These are phyloP conservation scores for Paramyrothecium sp. DNA, from an alignment of 2,329 filamentous ascomycete genomes.

Conservation along the genomic window DNA sequence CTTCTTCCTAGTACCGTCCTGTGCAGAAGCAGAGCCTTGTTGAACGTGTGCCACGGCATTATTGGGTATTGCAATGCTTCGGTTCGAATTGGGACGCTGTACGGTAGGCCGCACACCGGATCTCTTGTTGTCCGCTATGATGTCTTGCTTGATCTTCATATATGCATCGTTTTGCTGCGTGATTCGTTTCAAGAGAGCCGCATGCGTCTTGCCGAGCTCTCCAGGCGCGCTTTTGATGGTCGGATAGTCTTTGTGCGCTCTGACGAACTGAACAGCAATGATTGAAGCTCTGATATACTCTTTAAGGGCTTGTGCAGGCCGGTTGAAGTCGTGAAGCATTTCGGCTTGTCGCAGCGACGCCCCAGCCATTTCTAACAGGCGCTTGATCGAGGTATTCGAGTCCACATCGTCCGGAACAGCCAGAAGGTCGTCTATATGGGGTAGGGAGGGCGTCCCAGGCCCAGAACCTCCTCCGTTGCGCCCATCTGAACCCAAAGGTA, in stretches of 20 bases:
- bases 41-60: slow-evolving; percentile 12
- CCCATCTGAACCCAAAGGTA: slow-evolving; percentile 24
- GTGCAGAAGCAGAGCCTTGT: neutral
- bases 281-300: slow-evolving; percentile 83
- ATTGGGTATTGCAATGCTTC: slow-evolving; percentile 8
- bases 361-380: slow-evolving; percentile 53
- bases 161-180: slow-evolving; percentile 47
- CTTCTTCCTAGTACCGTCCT: slow-evolving; percentile 31
- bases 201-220: slow-evolving; percentile 47
- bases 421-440: slow-evolving; percentile 54
- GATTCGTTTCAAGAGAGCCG: slow-evolving; percentile 49
- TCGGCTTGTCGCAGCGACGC: slow-evolving; percentile 57
- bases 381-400: slow-evolving; percentile 48
- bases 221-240: slow-evolving; percentile 56
- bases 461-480: slow-evolving; percentile 22
- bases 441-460: slow-evolving; percentile 33
- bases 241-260: slow-evolving; percentile 72
- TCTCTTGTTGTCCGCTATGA: slow-evolving; percentile 62
- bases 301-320: slow-evolving; percentile 73
- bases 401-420: slow-evolving; percentile 46
- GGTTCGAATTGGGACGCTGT: slow-evolving; percentile 11
- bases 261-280: slow-evolving; percentile 74
- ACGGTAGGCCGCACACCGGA: slow-evolving; percentile 54
- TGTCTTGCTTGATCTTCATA: slow-evolving; percentile 55
- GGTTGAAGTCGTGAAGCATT: slow-evolving; percentile 59